These are phyloP conservation scores for Xerocomus potaroensis DNA, from an alignment of 768 basidiomycete genomes.

Conservation along the genomic window DNA sequence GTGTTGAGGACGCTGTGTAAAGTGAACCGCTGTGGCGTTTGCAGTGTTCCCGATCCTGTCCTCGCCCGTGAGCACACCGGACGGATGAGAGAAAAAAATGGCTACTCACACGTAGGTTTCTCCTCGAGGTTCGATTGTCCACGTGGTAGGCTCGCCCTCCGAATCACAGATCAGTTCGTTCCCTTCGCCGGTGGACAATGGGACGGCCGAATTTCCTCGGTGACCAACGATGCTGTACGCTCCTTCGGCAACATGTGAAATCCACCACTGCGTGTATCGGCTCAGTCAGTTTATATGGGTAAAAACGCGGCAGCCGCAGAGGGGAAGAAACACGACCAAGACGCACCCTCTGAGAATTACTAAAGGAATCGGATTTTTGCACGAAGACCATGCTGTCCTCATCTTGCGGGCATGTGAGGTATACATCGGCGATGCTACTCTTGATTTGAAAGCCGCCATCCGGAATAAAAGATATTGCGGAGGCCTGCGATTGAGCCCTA, in stretches of 20 bases:
- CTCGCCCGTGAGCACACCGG: not conserved
- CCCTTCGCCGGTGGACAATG: constrained; percentile 1
- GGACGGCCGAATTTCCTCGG: not conserved
- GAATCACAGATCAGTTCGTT: constrained; percentile 4
- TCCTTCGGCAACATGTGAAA: constrained; percentile 1
- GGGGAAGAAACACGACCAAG: not conserved
- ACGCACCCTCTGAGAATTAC: constrained; percentile 1
- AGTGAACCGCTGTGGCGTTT: constrained; percentile 7
- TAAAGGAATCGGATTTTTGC: not conserved
- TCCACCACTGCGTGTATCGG: not conserved
- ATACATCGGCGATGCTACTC: not conserved
- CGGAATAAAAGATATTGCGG: not conserved
- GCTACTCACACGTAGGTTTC: constrained; percentile 1
- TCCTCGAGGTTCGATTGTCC: constrained; percentile 3
- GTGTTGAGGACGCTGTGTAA: not conserved
- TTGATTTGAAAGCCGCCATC: constrained; percentile 4
- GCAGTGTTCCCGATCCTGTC: constrained; percentile 5
- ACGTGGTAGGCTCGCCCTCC: not conserved
- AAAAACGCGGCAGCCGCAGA: not conserved
- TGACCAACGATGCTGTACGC: constrained; percentile 2
- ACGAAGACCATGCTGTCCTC: constrained; percentile 4
- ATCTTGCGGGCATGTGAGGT: constrained; percentile 3
- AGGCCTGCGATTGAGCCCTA: not conserved
- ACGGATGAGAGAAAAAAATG: not conserved
- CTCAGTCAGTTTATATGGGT: not conserved